Base-by-base conservation (phyloP, 2,329 filamentous ascomycete genomes). In the Sarocladiaceae sp. region DNA sequence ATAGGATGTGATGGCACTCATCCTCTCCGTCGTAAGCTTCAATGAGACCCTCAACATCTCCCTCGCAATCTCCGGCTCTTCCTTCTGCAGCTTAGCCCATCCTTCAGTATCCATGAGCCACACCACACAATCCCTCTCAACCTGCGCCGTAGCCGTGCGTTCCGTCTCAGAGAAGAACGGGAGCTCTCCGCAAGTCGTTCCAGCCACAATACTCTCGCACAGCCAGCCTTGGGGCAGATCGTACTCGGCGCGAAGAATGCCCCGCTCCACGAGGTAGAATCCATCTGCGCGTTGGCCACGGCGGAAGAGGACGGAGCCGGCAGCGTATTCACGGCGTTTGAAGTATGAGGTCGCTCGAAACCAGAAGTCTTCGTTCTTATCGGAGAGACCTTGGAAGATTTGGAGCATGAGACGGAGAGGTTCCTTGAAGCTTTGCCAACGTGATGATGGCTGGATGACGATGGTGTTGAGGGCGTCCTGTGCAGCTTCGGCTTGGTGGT, bases 301-400 rank as follows among this genome's bases (percentile, higher is more conserved):
- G 3, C 80, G 77, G 69, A 93, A 99, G 2, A 99, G 73, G 3
- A 90, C 75, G 1, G 84, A 84, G 3, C 89, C 90, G 0, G 84
- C 78, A 0, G 77, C 59, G 57, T 86, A 89, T 55, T 87, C 82
- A 56, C 81, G 81, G 40, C 83, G 82, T 35, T 74, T 71, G 64
- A 99, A 97, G 71, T 88, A 97, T 0, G 80, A 75, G 4, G 83
- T 82, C 0, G 85, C 86, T 1, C 83, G 83, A 68, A 92, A 93
- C 94, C 94, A 99, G 66, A 97, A 97, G 67, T 97, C 92, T 67
- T 96, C 91, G 63, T 93, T 94, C 66, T 88, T 84, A 50, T 83
- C 76, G 50, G 89, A 95, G 12, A 97, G 75, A 40, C 90, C 88
- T 64, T 94, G 87, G 71, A 99, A 97, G n/a, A 94, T 90, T 66